These are phyloP conservation scores for Xylariaceae sp. DNA, from an alignment of 2,329 filamentous ascomycete genomes.

Conservation along the genomic window DNA sequence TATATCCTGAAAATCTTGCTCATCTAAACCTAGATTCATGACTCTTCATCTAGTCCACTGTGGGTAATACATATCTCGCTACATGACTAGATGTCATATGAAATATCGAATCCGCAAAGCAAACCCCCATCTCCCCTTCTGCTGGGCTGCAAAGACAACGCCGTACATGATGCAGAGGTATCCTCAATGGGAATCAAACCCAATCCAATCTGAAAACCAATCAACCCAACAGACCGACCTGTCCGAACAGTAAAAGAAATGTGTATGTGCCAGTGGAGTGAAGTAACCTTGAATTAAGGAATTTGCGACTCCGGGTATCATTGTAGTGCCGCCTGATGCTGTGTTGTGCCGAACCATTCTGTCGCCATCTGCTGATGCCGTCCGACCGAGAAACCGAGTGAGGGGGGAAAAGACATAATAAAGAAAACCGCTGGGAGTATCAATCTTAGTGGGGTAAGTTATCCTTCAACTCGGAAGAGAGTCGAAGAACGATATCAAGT, in stretches of 20 bases:
- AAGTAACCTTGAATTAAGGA: slow-evolving; percentile 20
- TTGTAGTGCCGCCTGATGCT: slow-evolving; percentile 26
- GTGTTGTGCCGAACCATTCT: slow-evolving; percentile 19
- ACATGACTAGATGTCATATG: too few relatives aligned
- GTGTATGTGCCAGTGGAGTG: slow-evolving; percentile 23
- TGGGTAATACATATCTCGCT: too few relatives aligned
- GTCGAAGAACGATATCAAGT: too few relatives aligned
- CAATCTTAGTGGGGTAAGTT: too few relatives aligned
- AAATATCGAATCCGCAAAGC: slow-evolving; percentile 2
- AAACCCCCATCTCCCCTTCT: slow-evolving; percentile 16
- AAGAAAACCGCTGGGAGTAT: slow-evolving; percentile 7
- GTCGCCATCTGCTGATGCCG: background rate
- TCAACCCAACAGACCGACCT: slow-evolving; percentile 9
- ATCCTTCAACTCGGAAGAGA: too few relatives aligned
- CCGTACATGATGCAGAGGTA: slow-evolving; percentile 26
- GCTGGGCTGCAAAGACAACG: slow-evolving; percentile 19
- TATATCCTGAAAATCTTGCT: too few relatives aligned
- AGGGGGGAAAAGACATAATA: slow-evolving; percentile 1
- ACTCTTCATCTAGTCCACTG: too few relatives aligned
- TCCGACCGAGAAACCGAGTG: slow-evolving; percentile 1
- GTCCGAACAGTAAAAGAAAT: background rate
- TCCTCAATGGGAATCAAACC: slow-evolving; percentile 14
- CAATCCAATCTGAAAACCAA: slow-evolving; percentile 11
- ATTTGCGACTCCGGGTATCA: slow-evolving; percentile 31
- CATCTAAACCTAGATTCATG: too few relatives aligned